Base-by-base conservation (phyloP, 139 green algal genomes). In the Raphidocelis subcapitata region DNA sequence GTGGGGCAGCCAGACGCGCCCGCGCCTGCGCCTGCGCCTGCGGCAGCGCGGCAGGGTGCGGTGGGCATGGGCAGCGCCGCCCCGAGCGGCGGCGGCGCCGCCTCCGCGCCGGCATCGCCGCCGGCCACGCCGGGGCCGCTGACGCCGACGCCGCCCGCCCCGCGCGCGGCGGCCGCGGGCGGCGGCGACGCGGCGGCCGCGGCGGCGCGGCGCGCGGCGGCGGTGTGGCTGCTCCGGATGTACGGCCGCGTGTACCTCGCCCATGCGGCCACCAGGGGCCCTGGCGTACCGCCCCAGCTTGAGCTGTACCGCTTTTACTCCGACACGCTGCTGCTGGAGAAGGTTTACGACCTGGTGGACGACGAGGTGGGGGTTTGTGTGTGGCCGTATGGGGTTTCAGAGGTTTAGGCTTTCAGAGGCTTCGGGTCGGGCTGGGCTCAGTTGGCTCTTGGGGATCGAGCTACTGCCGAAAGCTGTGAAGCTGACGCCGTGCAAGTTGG, bases 231-330 rank as follows among this genome's bases (percentile, higher is more conserved):
- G 63, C 18, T 78, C 51, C 65, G 69, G 72, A 69, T 88, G 61
- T 89, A 89, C 33, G 76, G 79, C 51, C 79, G 86, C 10, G 82
- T 91, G 24, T 91, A 90, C 65, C 86, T 81, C 63, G 80, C 76
- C 0, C 65, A 85, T 60, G 51, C 31, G 33, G 63, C 61, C 15
- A 5, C 10, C 24, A 5, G 24, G 12, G 24, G 24, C 15, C 15
- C 54, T 61, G 24, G 24, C 15, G 24, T 74, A 77, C 86, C 49
- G 81, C 82, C 69, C 37, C 33, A 26, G 20, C 65, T 92, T 23
- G 79, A 85, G 59, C 78, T 92, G 55, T 87, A 92, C 71, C 81
- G 86, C 54, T 85, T 90, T 56, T 92, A 80, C 78, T 86, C 80
- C 2, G 82, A 90, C 55, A 83, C 85, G 10, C 80, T 88, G 31